Percentiles rank a stretch among this genome's conserved stretches.
Evolutionary conservation across 306 rosid species (phyloP).

Genomic region (Coriaria nepalensis): DNA sequence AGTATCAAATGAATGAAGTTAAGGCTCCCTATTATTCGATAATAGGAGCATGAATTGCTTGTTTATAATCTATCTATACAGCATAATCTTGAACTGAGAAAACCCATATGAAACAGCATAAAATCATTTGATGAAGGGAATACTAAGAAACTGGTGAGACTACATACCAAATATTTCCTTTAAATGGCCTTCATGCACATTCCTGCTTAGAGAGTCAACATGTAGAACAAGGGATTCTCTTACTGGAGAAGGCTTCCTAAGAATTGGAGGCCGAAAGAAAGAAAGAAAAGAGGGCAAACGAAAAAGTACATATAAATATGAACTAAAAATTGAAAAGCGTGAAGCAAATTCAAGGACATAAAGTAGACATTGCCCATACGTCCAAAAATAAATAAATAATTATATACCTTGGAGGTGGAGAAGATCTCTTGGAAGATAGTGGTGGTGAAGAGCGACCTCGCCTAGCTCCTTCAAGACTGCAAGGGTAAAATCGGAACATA

Average conservation of each 20-base stretch:
- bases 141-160: neutral
- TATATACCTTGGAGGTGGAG: conserved; percentile 69
- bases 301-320: neutral
- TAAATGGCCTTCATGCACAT: conserved; percentile 92
- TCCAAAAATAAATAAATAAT: neutral
- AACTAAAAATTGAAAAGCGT: neutral
- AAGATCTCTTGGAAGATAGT: conserved; percentile 33
- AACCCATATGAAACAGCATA: neutral
- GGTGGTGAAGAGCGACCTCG: conserved; percentile 73
- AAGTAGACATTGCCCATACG: neutral
- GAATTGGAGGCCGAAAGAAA: conserved; percentile 5
- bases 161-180: conserved; percentile 80
- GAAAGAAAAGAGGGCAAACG: neutral
- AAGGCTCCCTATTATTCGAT: too few relatives aligned
- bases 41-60: too few relatives aligned
- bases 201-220: conserved; percentile 78
- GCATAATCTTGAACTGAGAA: too few relatives aligned
- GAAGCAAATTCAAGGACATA: neutral
- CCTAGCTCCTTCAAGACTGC: conserved; percentile 50
- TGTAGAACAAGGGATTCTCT: conserved; percentile 78
- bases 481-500: neutral
- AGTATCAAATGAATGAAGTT: neutral
- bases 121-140: conserved; percentile 2
- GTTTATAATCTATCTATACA: too few relatives aligned
- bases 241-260: conserved; percentile 84